Percentiles rank a stretch among this genome's conserved stretches.
These are phyloP conservation scores for Carnegiea gigantea DNA, from an alignment of 179 eudicot species.

Conservation along the genomic window DNA sequence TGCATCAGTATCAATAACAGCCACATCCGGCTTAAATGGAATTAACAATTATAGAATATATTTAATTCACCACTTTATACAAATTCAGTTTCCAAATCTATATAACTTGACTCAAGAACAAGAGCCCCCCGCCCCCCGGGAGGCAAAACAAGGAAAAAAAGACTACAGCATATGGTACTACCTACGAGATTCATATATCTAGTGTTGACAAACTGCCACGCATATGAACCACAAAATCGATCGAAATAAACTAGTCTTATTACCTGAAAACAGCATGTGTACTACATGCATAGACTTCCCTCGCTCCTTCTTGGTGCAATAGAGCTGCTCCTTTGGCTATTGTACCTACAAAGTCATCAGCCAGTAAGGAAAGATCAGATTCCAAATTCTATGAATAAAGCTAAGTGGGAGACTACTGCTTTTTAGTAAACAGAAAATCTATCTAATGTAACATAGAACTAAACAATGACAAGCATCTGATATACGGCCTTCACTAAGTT, in stretches of 20 bases:
- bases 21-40: neutral
- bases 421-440: neutral
- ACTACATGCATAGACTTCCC: conserved; percentile 89
- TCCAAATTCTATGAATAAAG: neutral
- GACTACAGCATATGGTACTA: neutral
- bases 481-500: neutral
- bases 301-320: conserved; percentile 86
- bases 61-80: neutral
- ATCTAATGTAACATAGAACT: neutral
- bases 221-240: neutral
- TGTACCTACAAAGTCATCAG: conserved; percentile 53
- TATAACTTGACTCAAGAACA: neutral
- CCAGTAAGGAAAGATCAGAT: neutral
- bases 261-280: conserved; percentile 96
- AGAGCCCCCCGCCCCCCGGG: neutral
- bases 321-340: conserved; percentile 78
- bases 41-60: neutral
- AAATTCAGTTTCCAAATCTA: neutral
- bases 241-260: neutral
- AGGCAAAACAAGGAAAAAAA: neutral
- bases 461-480: neutral
- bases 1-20: neutral
- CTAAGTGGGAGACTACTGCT: neutral
- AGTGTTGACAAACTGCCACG: neutral
- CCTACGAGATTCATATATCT: neutral